Evolutionary conservation across 805 yeast species (phyloP).

Genomic region (Saccharomycopsis capsularis): DNA sequence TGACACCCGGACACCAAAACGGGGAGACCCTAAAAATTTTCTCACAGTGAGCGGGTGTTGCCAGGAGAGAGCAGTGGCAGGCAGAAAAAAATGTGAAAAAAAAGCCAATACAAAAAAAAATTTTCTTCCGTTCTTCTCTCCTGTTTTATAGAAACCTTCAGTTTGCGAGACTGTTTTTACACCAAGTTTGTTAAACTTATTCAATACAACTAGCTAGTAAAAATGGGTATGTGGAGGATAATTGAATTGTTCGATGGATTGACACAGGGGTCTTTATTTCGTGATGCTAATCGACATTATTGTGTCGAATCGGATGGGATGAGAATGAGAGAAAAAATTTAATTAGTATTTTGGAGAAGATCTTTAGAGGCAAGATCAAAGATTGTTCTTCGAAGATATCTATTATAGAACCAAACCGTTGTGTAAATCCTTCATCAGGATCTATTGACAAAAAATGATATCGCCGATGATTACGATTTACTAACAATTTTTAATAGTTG

Average conservation of each 20-base stretch:
- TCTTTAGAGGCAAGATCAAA: no score
- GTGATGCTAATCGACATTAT: no score
- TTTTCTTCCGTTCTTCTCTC: not conserved
- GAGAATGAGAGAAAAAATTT: no score
- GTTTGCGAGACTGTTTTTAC: not conserved
- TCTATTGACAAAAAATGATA: not conserved
- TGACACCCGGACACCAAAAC: no score
- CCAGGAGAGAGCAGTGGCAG: no score
- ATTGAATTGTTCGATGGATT: not conserved
- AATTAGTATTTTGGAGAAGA: no score
- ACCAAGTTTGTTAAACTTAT: not conserved
- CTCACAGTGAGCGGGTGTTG: no score
- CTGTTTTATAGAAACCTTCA: not conserved
- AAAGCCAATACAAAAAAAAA: no score
- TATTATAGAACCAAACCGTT: not conserved
- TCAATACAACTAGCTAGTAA: conserved; percentile 1
- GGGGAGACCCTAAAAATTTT: no score
- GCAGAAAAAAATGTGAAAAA: not conserved
- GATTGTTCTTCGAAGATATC: no score
- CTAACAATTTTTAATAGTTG: conserved; percentile 14
- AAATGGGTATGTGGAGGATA: conserved; percentile 9
- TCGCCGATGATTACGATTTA: not conserved
- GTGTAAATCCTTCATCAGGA: not conserved
- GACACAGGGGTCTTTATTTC: no score
- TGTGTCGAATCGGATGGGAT: no score